Base-by-base conservation (phyloP, 495 filamentous ascomycete species). In the Hypoxylon perforatum region DNA sequence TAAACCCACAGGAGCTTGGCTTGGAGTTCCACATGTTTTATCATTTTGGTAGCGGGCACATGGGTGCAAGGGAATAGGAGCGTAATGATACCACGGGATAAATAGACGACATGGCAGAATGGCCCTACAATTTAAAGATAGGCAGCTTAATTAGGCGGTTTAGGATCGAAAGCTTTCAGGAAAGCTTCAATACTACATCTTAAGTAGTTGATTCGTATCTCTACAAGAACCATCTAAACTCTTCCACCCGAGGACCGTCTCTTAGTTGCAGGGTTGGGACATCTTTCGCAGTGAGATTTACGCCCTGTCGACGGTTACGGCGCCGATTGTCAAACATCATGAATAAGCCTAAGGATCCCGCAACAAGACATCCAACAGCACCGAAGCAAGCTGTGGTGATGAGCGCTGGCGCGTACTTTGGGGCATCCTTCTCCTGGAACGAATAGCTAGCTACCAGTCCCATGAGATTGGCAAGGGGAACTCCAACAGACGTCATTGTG, bases 401-500 rank as follows among this genome's bases (percentile, higher is more conserved):
- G 53, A 93, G 75, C 0, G 91, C 91, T 0, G 91, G 90, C 33
- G 88, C 81, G 60, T 94, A 93, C 63, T 91, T 88, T 0, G 91
- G 91, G 14, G 84, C 83, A 64, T 92, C 89, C 62, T 89, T 73
- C 11, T 78, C 77, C n/a, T 85, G 85, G 79, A 94, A 94, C 65
- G 92, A 88, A 66, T 93, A 92, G 51, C 84, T 87, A 12, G 81
- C 81, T 1, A 93, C 90, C 3, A 94, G 73, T 14, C 91, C 91
- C 91, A 93, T 93, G n/a, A 93, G 77, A 47, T 93, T 93, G 2
- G 91, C 91, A 7, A 92, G 73, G 0, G 91, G 91, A 0, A 93
- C 91, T 3, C 88, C 90, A 33, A 93, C 81, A 53, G 87, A 89
- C 0, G 90, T 93, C 18, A 93, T 75, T 0, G 88, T 81, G 8